Evolutionary conservation across 805 yeast species (phyloP).

Genomic region (Cyberlindnera veronae): DNA sequence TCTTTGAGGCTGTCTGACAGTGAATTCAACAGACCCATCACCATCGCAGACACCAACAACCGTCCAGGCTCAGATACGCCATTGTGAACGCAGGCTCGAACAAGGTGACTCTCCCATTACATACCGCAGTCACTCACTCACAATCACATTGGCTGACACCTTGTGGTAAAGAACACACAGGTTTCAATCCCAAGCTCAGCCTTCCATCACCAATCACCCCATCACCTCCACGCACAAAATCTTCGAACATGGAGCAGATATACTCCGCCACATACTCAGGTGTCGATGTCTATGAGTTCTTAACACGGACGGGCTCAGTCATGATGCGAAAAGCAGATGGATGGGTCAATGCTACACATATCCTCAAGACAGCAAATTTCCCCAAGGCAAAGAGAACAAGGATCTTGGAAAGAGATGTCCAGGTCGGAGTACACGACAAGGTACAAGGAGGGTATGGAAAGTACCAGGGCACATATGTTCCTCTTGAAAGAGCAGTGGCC

Average conservation of each 20-base stretch:
- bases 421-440: conserved; percentile 83
- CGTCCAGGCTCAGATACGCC: too few relatives aligned
- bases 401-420: conserved; percentile 90
- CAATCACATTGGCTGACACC: too few relatives aligned
- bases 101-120: too few relatives aligned
- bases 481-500: conserved; percentile 66
- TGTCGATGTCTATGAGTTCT: conserved; percentile 79
- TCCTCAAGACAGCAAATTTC: conserved; percentile 86
- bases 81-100: too few relatives aligned
- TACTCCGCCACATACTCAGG: conserved; percentile 79
- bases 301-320: conserved; percentile 63
- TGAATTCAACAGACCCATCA: too few relatives aligned
- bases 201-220: conserved; percentile 1
- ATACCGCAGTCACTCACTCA: too few relatives aligned
- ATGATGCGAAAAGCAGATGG: conserved; percentile 76
- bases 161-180: too few relatives aligned
- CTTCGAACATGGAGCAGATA: conserved; percentile 38
- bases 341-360: conserved; percentile 94
- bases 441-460: conserved; percentile 97
- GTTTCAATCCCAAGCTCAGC: not conserved
- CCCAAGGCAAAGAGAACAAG: conserved; percentile 94
- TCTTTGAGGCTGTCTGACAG: too few relatives aligned
- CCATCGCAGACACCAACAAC: too few relatives aligned
- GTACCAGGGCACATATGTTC: conserved; percentile 97
- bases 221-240: not conserved